phyloP scores from a whole-genome alignment of 208 protist genomes.

The Angomonas ambiguus region DNA sequence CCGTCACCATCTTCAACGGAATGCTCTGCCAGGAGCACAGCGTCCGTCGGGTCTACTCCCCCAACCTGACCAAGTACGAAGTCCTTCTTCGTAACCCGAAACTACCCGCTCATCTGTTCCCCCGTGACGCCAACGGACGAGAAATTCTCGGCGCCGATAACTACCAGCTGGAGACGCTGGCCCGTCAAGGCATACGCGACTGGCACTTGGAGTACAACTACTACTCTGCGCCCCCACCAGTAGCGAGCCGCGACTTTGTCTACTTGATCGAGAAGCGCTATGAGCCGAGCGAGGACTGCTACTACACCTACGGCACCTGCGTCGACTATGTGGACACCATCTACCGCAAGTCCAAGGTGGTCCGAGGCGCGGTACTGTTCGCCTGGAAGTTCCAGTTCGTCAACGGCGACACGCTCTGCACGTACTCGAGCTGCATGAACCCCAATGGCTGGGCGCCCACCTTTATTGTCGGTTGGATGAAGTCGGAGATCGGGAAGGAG shows the following conservation, averaged over 20 bases:
- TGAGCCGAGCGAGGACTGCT: constrained; percentile 49
- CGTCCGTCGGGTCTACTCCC: constrained; percentile 56
- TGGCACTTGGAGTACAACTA: constrained; percentile 68
- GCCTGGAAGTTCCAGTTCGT: constrained; percentile 58
- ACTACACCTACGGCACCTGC: constrained; percentile 78
- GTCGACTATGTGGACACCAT: constrained; percentile 41
- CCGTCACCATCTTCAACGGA: constrained; percentile 45
- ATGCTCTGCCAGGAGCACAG: constrained; percentile 62
- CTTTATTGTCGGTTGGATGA: constrained; percentile 84
- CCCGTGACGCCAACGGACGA: neutral
- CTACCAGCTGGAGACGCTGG: constrained; percentile 38
- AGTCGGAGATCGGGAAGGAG: constrained; percentile 79
- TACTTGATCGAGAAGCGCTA: constrained; percentile 72
- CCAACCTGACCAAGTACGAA: constrained; percentile 49
- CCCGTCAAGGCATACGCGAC: constrained; percentile 32
- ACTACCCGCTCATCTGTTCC: constrained; percentile 17
- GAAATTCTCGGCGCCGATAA: constrained; percentile 41
- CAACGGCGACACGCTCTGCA: constrained; percentile 43
- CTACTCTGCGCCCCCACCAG: constrained; percentile 67
- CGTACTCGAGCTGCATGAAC: constrained; percentile 80
- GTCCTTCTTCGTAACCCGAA: constrained; percentile 45
- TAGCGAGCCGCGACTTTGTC: constrained; percentile 65
- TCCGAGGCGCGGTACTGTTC: constrained; percentile 48
- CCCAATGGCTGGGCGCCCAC: constrained; percentile 82
- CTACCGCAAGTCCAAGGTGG: constrained; percentile 19